Percentiles rank a stretch among this genome's conserved stretches.
Conservation (phyloP, 495 filamentous ascomycete species). For the Aspergillus cavernicola region DNA sequence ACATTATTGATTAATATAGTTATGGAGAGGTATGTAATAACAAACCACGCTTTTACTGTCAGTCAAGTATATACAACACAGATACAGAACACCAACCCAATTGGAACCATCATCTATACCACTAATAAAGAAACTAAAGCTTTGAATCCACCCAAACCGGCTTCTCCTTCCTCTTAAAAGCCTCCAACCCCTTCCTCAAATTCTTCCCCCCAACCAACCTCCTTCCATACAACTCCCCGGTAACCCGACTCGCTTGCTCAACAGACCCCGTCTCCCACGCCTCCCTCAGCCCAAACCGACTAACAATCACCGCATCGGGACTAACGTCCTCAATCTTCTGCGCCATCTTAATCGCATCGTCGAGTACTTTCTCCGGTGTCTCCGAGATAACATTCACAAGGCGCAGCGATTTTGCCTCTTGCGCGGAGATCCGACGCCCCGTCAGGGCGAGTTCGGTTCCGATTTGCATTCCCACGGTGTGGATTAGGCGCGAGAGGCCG, state of each 20-base stretch:
- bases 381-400: constrained; percentile 59
- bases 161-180: constrained; percentile 71
- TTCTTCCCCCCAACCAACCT: constrained; percentile 64
- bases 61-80: constrained; percentile 11
- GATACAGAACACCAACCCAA: constrained; percentile 18
- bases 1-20: too few relatives aligned
- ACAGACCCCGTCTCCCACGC: constrained; percentile 62
- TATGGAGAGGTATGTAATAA: too few relatives aligned
- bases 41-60: too few relatives aligned
- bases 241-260: constrained; percentile 54
- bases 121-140: constrained; percentile 17
- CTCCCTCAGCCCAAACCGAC: constrained; percentile 58
- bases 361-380: constrained; percentile 40
- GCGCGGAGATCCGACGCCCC: constrained; percentile 51
- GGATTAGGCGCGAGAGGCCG: constrained; percentile 60
- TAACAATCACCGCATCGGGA: constrained; percentile 69
- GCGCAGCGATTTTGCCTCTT: constrained; percentile 57
- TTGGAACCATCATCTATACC: background rate
- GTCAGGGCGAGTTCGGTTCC: constrained; percentile 65
- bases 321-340: constrained; percentile 29
- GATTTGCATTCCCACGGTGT: constrained; percentile 57
- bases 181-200: constrained; percentile 66
- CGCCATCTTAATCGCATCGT: constrained; percentile 27
- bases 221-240: constrained; percentile 51
- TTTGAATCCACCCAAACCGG: constrained; percentile 53